Base-by-base conservation (phyloP, 805 yeast genomes). In the Cyberlindnera xylosilytica region DNA sequence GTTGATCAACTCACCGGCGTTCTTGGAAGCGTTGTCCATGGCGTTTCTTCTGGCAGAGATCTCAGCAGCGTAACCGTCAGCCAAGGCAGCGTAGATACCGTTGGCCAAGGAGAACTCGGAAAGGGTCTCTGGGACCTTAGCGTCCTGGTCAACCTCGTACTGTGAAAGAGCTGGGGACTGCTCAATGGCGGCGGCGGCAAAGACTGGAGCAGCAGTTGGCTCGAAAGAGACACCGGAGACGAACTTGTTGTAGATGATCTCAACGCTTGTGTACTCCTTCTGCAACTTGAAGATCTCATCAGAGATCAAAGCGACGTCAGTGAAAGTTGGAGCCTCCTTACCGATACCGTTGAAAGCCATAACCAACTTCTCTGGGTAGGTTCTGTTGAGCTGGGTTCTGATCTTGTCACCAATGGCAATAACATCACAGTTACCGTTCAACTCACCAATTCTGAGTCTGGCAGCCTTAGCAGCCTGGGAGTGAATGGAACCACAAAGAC, bases 1-100 rank as follows among this genome's bases (percentile, higher is more conserved):
- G 74, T 79, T 81, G 67, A 93, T 93, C 98, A 93, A 93, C 62
- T 93, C 99, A 74, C 96, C 96, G 52, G 99, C 99, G 68, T 91
- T 91, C 93, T 93, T 91, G 58, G 97, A 89, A 51, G 99, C 99
- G 65, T 93, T 93, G 74, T 91, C 99, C 99, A 91, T 91, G 58
- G 99, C 98, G 68, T 88, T 91, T 82, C 99, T 90, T 83, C 99
- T 90, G 48, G 99, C 97, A 53, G 95, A 84, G 56, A 90, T 79
- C 78, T 91, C 99, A 46, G 98, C 87, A 49, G 98, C 97, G 71
- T 91, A 90, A 70, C 97, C 98, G 68, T 93, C 97, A 53, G 97
- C 91, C 78, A 90, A 78, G 49, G 96, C 97, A 62, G 90, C 72
- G 67, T 84, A 79, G 60, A 91, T 77, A 61, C 88, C 79, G 79